Conservation (phyloP, 495 filamentous ascomycete genomes). For the Penicillium flavigenum region DNA sequence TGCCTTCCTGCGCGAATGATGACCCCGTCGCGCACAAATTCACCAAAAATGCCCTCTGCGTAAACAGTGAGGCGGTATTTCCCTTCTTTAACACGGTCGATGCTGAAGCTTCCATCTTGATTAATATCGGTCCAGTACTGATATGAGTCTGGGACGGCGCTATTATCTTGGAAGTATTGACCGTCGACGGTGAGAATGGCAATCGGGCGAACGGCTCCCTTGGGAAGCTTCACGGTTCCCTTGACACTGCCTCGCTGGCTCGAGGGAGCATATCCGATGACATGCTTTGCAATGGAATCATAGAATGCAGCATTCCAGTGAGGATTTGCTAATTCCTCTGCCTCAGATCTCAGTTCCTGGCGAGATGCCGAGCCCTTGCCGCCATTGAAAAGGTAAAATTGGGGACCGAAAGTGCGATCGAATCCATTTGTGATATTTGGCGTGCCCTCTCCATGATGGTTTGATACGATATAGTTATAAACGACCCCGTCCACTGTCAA, state of each 20-base stretch:
- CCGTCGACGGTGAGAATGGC: slow-evolving; percentile 52
- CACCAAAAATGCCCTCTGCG: slow-evolving; percentile 56
- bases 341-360: slow-evolving; percentile 47
- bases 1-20: slow-evolving; percentile 35
- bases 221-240: slow-evolving; percentile 46
- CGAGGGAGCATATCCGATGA: slow-evolving; percentile 52
- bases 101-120: slow-evolving; percentile 42
- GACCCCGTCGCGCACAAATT: slow-evolving; percentile 48
- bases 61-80: slow-evolving; percentile 58
- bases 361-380: slow-evolving; percentile 41
- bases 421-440: slow-evolving; percentile 61
- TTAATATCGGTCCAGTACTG: slow-evolving; percentile 59
- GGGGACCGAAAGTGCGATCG: slow-evolving; percentile 56
- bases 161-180: slow-evolving; percentile 59
- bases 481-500: slow-evolving; percentile 58
- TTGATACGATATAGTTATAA: slow-evolving; percentile 54
- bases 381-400: slow-evolving; percentile 59
- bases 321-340: slow-evolving; percentile 44
- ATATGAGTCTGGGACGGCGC: slow-evolving; percentile 44
- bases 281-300: slow-evolving; percentile 54
- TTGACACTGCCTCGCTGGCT: slow-evolving; percentile 42
- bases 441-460: slow-evolving; percentile 56
- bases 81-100: slow-evolving; percentile 50
- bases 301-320: slow-evolving; percentile 56
- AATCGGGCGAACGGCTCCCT: slow-evolving; percentile 43